phyloP scores from a whole-genome alignment of 2,329 filamentous ascomycete genomes.

The Xylaria sp. region DNA sequence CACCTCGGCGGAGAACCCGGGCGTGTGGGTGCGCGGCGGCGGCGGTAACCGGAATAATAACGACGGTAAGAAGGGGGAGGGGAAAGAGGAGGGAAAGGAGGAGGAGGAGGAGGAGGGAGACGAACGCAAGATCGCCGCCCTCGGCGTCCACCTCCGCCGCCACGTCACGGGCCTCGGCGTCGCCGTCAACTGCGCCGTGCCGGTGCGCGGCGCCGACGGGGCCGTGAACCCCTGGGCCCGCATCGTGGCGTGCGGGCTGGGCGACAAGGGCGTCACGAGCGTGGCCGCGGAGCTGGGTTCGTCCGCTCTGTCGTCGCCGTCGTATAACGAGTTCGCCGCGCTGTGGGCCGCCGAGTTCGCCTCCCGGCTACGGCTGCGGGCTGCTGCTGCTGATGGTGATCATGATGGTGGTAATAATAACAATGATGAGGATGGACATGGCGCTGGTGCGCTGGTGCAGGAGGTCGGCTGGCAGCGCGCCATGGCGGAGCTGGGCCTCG shows the following conservation, averaged over 20 bases:
- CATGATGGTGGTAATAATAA: neutral
- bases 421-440: neutral
- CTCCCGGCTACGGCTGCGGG: constrained; percentile 1
- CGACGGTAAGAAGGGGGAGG: constrained; percentile 29
- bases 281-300: constrained; percentile 61
- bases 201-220: constrained; percentile 46
- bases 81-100: constrained; percentile 33
- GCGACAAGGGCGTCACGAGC: constrained; percentile 78
- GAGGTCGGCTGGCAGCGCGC: constrained; percentile 9
- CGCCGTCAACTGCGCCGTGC: constrained; percentile 74
- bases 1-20: constrained; percentile 71
- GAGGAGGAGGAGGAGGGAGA: neutral
- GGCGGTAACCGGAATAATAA: too few relatives aligned
- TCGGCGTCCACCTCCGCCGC: constrained; percentile 88
- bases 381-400: neutral
- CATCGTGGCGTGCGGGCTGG: constrained; percentile 88
- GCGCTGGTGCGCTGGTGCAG: neutral
- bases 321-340: constrained; percentile 4
- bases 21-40: constrained; percentile 79
- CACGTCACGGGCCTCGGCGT: constrained; percentile 85
- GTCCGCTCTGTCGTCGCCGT: too few relatives aligned
- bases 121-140: constrained; percentile 78
- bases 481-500: constrained; percentile 3
- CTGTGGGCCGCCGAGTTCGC: constrained; percentile 22
- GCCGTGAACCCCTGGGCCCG: constrained; percentile 59